Evolutionary conservation across 805 yeast genomes (phyloP).

Genomic region (Cyberlindnera subsufficiens): DNA sequence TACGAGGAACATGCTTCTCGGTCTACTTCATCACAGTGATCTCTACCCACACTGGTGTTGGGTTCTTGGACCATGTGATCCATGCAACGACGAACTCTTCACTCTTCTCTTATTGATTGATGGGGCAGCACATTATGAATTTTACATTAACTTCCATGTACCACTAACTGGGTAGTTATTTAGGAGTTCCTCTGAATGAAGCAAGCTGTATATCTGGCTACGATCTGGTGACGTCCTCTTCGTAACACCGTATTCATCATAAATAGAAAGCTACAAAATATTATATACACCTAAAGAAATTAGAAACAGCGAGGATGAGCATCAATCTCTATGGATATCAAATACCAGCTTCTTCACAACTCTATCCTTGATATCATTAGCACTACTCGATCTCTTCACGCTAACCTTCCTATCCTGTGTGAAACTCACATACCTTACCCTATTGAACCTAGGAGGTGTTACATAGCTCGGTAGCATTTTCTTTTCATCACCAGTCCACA

Average conservation of each 20-base stretch:
- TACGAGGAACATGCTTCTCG: conserved; percentile 51
- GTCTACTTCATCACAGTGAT: conserved; percentile 65
- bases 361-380: conserved; percentile 15
- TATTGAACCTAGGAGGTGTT: conserved; percentile 22
- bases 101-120: no score
- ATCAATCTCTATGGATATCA: conserved; percentile 18
- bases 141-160: no score
- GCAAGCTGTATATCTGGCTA: no score
- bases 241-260: no score
- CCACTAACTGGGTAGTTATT: no score
- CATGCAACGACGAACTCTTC: no score
- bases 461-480: conserved; percentile 17
- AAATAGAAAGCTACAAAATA: no score
- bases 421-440: conserved; percentile 16
- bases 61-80: conserved; percentile 94
- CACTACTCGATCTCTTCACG: conserved; percentile 20
- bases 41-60: conserved; percentile 84
- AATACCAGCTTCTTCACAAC: conserved; percentile 22
- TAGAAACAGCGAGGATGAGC: not conserved
- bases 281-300: not conserved
- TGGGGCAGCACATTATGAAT: no score
- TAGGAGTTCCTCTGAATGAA: no score
- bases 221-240: no score
- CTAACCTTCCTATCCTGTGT: conserved; percentile 6
- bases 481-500: conserved; percentile 13